These are phyloP conservation scores for Pichia sp. DNA, from an alignment of 1,139 yeast genomes.

Conservation along the genomic window DNA sequence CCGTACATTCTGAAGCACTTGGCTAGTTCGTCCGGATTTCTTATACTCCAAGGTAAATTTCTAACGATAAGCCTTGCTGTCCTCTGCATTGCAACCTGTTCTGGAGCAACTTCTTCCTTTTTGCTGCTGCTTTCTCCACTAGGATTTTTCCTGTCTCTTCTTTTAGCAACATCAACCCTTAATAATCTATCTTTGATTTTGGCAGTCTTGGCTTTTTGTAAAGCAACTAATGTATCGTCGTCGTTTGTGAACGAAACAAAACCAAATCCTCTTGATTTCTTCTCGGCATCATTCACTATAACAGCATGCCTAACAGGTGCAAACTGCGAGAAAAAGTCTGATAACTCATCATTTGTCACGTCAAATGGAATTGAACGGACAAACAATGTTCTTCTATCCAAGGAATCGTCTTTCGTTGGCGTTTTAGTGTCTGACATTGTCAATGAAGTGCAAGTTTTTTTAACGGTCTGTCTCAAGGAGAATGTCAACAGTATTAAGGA, in stretches of 20 bases:
- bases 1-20: slow-evolving; percentile 75
- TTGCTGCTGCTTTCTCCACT: not conserved
- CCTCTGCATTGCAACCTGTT: slow-evolving; percentile 25
- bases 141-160: slow-evolving; percentile 62
- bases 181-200: slow-evolving; percentile 65
- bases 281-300: slow-evolving; percentile 72
- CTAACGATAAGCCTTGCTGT: slow-evolving; percentile 78
- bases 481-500: too few relatives aligned
- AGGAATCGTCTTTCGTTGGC: slow-evolving; percentile 23
- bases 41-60: slow-evolving; percentile 94
- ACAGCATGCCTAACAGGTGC: slow-evolving; percentile 96
- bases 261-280: slow-evolving; percentile 87
- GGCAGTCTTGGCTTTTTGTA: slow-evolving; percentile 55
- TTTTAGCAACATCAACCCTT: slow-evolving; percentile 83
- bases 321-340: slow-evolving; percentile 82
- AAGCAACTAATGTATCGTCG: slow-evolving; percentile 78
- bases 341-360: slow-evolving; percentile 75
- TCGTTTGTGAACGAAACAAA: slow-evolving; percentile 85
- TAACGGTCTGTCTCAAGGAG: too few relatives aligned
- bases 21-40: slow-evolving; percentile 67
- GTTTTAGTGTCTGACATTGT: slow-evolving; percentile 9
- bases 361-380: slow-evolving; percentile 78
- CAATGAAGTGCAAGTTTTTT: too few relatives aligned
- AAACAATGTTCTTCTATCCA: slow-evolving; percentile 67
- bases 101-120: slow-evolving; percentile 18